Conservation (phyloP, 352 stramenopile species). For the Globisporangium radiosum region DNA sequence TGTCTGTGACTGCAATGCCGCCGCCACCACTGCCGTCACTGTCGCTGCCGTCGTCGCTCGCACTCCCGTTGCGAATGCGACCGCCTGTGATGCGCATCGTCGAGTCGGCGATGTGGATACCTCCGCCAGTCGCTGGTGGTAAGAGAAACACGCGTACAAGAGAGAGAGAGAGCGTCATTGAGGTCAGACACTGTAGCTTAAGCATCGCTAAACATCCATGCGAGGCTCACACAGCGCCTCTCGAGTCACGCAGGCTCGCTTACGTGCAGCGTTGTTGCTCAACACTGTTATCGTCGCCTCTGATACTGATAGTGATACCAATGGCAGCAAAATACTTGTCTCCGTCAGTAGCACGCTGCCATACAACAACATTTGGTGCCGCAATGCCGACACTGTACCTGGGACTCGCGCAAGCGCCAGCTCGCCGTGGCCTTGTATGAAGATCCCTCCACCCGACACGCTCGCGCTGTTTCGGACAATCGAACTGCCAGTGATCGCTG, state of each 20-base stretch:
- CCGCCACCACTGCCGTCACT: slow-evolving; percentile 6
- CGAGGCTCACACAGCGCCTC: background rate
- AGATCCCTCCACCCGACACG: slow-evolving; percentile 4
- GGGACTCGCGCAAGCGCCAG: background rate
- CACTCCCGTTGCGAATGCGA: slow-evolving; percentile 1
- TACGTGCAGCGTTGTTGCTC: slow-evolving; percentile 22
- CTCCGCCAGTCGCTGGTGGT: slow-evolving; percentile 19
- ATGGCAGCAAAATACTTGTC: too few species aligned
- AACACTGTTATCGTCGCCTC: background rate
- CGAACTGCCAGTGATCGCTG: background rate
- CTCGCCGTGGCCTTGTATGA: slow-evolving; percentile 1
- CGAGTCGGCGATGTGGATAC: slow-evolving; percentile 19
- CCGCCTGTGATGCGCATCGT: slow-evolving; percentile 12
- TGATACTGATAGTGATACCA: too few species aligned
- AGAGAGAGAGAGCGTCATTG: background rate
- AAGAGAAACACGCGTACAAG: background rate
- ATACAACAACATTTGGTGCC: background rate
- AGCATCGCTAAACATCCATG: too few species aligned
- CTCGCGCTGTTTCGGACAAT: slow-evolving; percentile 3
- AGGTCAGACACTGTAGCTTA: too few species aligned
- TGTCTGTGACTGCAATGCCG: slow-evolving; percentile 3
- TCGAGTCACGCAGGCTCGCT: slow-evolving; percentile 1
- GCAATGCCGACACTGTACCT: background rate
- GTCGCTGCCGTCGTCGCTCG: background rate
- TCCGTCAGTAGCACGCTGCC: too few species aligned